Base-by-base conservation (phyloP, 176 grass and related monocot species). In the Saccharum spontaneum region DNA sequence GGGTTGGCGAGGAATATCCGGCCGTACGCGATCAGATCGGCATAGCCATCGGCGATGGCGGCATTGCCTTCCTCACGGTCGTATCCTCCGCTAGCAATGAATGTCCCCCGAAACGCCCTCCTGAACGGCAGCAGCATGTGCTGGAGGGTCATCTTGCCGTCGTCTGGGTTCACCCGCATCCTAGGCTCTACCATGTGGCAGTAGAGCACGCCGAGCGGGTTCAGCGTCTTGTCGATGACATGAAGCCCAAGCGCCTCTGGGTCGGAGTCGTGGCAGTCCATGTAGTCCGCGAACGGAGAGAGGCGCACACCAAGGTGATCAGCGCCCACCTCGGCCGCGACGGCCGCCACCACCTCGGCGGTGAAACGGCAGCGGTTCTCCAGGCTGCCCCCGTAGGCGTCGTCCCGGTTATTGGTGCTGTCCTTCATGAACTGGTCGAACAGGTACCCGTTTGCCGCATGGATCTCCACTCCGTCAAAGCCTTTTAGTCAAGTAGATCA, bases 341-440 rank as follows among this genome's bases (percentile, higher is more conserved):
- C 59, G 30, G 82, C 71, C 2, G 1, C 60, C 24, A 22, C 14
- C 8, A 84, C 60, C 71, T 84, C 82, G 0, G 17, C 18, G 0
- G 59, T 72, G 43, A 84, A 84, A 31, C 82, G 82, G 31, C 82
- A 84, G 0, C 82, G 40, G 59, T 76, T 84, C 41, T 23, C 43
- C 0, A 76, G 13, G 82, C 71, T 76, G 82, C 82, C 57, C 18
- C 82, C 82, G 31, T 84, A 84, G n/a, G 15, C 59, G 60, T 84
- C 82, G 82, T 44, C 33, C 2, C 82, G 59, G 22, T 84, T 59
- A 31, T 84, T 84, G 30, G 30, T 9, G 30, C 30, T 39, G 71
- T 84, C 82, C 22, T 84, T 84, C 30, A 84, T 6, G 82, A 84
- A 84, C 82, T 84, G 82, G 28, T 84, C 82, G 39, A 84, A 38